These are phyloP conservation scores for Dioszegia crocea DNA, from an alignment of 768 basidiomycete species.

Conservation along the genomic window DNA sequence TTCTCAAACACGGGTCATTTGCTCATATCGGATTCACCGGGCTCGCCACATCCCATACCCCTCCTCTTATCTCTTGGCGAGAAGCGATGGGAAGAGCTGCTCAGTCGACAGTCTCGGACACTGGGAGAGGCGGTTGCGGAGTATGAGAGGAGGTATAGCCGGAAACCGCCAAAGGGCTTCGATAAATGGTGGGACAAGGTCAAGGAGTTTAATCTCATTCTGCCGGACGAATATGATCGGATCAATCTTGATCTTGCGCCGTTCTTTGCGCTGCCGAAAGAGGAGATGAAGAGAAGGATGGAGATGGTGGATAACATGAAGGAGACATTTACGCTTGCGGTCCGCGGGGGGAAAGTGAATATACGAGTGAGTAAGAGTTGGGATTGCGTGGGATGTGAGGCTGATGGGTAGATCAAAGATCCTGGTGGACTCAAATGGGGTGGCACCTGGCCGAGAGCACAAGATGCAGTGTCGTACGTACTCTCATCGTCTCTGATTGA, in stretches of 20 bases:
- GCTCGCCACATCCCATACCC: conserved; percentile 49
- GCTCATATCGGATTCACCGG: conserved; percentile 20
- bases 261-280: conserved; percentile 46
- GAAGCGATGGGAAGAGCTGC: conserved; percentile 47
- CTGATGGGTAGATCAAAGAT: conserved; percentile 37
- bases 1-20: conserved; percentile 47
- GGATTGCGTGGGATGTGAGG: too few species aligned
- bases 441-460: conserved; percentile 42
- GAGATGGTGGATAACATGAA: conserved; percentile 45
- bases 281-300: conserved; percentile 47
- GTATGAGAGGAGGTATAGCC: conserved; percentile 49
- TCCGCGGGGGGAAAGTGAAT: conserved; percentile 36
- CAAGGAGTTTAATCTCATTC: conserved; percentile 31
- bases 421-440: conserved; percentile 44
- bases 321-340: conserved; percentile 45
- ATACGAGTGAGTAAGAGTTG: conserved; percentile 30
- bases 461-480: conserved; percentile 34
- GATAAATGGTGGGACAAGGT: conserved; percentile 50
- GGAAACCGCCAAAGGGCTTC: conserved; percentile 51
- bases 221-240: conserved; percentile 49
- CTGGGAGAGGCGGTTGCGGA: conserved; percentile 48
- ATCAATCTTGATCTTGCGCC: conserved; percentile 48
- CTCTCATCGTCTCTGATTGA: conserved; percentile 8
- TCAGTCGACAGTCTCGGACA: conserved; percentile 46
- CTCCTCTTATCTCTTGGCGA: conserved; percentile 46